Evolutionary conservation across 768 basidiomycete genomes (phyloP).

Genomic region (Termitomyces sp.): DNA sequence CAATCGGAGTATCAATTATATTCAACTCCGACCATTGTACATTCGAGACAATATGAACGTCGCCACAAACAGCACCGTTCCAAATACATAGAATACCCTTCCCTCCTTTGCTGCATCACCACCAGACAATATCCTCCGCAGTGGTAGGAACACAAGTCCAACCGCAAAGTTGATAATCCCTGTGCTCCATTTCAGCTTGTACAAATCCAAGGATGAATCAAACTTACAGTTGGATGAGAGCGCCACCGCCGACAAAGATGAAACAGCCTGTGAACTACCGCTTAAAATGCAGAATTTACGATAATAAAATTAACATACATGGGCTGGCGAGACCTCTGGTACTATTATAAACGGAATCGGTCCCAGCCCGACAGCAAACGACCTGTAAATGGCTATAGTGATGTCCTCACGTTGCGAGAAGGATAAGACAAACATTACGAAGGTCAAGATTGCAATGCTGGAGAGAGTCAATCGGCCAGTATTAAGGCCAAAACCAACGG

Average conservation of each 20-base stretch:
- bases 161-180: constrained; percentile 87
- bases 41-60: constrained; percentile 31
- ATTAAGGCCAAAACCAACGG: constrained; percentile 70
- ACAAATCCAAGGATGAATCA: constrained; percentile 1
- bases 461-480: constrained; percentile 52
- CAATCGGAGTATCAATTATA: constrained; percentile 25
- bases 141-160: constrained; percentile 78
- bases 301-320: constrained; percentile 41
- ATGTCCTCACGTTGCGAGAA: neutral
- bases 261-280: constrained; percentile 53
- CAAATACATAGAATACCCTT: constrained; percentile 88
- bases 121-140: constrained; percentile 68
- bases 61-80: constrained; percentile 41
- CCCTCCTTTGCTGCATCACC: constrained; percentile 64
- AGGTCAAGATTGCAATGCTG: constrained; percentile 70
- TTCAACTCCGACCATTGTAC: constrained; percentile 28
- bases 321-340: constrained; percentile 79
- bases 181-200: constrained; percentile 19
- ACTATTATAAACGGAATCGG: constrained; percentile 93
- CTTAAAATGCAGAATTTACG: neutral
- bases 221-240: constrained; percentile 66
- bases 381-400: constrained; percentile 34
- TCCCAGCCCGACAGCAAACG: constrained; percentile 87
- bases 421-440: constrained; percentile 56
- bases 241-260: constrained; percentile 69